Evolutionary conservation across 2,329 filamentous ascomycete species (phyloP).

Genomic region (Aspergillus floridensis): DNA sequence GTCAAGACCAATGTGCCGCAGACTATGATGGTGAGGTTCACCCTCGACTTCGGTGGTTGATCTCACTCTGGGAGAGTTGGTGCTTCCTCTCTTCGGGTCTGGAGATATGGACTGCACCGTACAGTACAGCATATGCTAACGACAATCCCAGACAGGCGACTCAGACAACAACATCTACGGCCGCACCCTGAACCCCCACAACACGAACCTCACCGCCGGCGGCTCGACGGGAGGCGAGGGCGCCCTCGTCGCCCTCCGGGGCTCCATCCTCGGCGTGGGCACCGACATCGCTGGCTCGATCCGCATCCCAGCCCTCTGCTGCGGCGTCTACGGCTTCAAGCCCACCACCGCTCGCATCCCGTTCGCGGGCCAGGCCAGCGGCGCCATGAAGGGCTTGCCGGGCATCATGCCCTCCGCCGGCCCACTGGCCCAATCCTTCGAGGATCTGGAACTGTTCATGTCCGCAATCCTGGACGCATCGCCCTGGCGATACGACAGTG

Average conservation of each 20-base stretch:
- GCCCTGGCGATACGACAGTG: conserved; percentile 48
- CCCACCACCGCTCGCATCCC: conserved; percentile 29
- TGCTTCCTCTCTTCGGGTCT: too few relatives aligned
- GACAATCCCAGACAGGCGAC: conserved; percentile 9
- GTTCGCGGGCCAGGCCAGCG: conserved; percentile 22
- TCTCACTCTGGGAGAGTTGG: too few relatives aligned
- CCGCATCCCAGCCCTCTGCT: conserved; percentile 33
- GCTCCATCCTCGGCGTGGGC: conserved; percentile 30
- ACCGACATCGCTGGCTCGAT: conserved; percentile 37
- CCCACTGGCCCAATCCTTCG: conserved; percentile 11
- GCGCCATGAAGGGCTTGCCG: conserved; percentile 7
- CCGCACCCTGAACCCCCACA: conserved; percentile 23
- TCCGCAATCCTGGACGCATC: conserved; percentile 39
- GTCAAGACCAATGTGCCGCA: conserved; percentile 31
- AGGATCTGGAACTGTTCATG: conserved; percentile 34
- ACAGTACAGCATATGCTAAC: too few relatives aligned
- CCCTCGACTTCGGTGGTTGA: background rate
- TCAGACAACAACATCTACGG: conserved; percentile 25
- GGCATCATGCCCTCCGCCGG: conserved; percentile 14
- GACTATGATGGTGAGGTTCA: conserved; percentile 24
- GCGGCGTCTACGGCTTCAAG: conserved; percentile 34
- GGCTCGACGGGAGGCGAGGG: conserved; percentile 32
- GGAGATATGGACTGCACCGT: too few relatives aligned
- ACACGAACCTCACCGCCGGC: conserved; percentile 18
- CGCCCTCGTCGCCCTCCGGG: conserved; percentile 32